Base-by-base conservation (phyloP, 768 basidiomycete genomes). In the Phlegmacium glaucopus region DNA sequence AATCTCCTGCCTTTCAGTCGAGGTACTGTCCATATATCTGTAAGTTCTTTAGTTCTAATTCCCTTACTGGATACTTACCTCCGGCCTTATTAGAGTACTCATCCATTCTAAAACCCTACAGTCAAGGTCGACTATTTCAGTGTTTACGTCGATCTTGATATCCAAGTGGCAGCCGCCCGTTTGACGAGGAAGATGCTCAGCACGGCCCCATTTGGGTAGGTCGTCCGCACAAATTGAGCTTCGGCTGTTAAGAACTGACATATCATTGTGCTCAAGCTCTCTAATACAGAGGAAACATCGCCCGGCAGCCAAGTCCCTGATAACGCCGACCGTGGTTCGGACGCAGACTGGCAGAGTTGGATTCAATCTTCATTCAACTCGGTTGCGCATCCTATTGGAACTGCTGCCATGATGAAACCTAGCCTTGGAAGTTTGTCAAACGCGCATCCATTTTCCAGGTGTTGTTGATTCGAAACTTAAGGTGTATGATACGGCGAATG, bases 1-100 rank as follows among this genome's bases (percentile, higher is more conserved):
- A 70, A 71, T 44, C 67, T 82, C 13, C 67, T 82, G 4, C 79
- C 79, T 1, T 80, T 80, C 63, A 74, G 74, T 59, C 62, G 79
- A 18, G 80, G 80, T 6, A 69, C 56, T n/a, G 74, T 80, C 25
- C 64, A 63, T 39, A 74, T 79, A 53, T 71, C 62, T 6, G 76
- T 78, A 35, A 36, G 47, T 49, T 17, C 17, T 16, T 34, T 8
- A 17, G 17, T 48, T 22, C 22, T 3, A n/a, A 32, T 7, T 11
- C 32, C 12, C 4, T 29, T 28, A n/a, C 38, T 13, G 18, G 43
- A 15, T 39, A 15, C 22, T 36, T 2, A 45, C 26, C 4, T 16
- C 25, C 16, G 17, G 29, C 18, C 17, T 1, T 12, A 11, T 41
- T 4, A 79, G 75, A 74, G 69, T 28, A 67, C 64, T 7, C 59